A percentile compares a stretch with the other conserved stretches of the same genome.
These are phyloP conservation scores for Didymella sp. DNA, from an alignment of 2,329 filamentous ascomycete genomes.

Conservation along the genomic window DNA sequence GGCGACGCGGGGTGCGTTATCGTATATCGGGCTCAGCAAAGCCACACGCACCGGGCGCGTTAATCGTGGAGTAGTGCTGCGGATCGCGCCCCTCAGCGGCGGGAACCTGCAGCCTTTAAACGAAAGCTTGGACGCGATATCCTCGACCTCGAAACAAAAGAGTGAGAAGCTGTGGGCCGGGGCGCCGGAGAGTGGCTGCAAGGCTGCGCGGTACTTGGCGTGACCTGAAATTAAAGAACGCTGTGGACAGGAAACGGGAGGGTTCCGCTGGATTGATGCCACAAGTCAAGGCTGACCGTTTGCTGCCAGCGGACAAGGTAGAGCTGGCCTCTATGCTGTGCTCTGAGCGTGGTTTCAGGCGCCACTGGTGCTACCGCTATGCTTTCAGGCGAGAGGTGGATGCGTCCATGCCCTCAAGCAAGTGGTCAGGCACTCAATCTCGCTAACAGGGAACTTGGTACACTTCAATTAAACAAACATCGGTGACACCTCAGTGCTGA, in stretches of 20 bases:
- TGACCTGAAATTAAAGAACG: conserved; percentile 30
- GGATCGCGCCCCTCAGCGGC: conserved; percentile 33
- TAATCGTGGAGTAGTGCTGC: conserved; percentile 26
- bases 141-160: conserved; percentile 14
- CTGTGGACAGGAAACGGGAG: conserved; percentile 14
- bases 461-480: conserved; percentile 15
- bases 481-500: conserved; percentile 4
- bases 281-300: conserved; percentile 6
- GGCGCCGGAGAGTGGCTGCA: conserved; percentile 17
- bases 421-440: conserved; percentile 22
- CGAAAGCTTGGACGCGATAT: conserved; percentile 23
- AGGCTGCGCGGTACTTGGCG: conserved; percentile 31
- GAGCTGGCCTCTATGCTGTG: conserved; percentile 14
- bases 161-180: conserved; percentile 11
- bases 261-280: conserved; percentile 11
- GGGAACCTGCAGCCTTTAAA: conserved; percentile 24
- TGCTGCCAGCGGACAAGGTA: conserved; percentile 22
- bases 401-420: conserved; percentile 17
- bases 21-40: conserved; percentile 26
- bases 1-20: conserved; percentile 22
- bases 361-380: conserved; percentile 33
- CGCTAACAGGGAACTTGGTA: conserved; percentile 16
- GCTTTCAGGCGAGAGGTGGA: conserved; percentile 31
- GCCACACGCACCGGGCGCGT: conserved; percentile 26
- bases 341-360: conserved; percentile 29